Conservation (phyloP, 208 protist species). For the Trypanosoma congolense region DNA sequence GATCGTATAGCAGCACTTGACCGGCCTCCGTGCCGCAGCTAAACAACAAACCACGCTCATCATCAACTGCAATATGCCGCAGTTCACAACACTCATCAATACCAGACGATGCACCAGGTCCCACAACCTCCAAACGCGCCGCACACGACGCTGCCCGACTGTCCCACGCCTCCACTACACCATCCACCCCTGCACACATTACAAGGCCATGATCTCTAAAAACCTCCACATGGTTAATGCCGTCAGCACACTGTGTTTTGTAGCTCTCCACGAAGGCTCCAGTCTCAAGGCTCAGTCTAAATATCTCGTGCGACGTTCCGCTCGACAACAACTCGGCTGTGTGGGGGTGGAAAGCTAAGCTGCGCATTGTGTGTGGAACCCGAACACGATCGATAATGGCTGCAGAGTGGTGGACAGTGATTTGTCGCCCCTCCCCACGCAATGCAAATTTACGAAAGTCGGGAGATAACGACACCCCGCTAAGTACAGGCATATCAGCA, state of each 20-base stretch:
- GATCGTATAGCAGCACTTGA: slow-evolving; percentile 83
- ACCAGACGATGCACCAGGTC: slow-evolving; percentile 30
- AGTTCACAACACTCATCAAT: slow-evolving; percentile 38
- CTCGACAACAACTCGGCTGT: slow-evolving; percentile 70
- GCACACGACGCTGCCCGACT: slow-evolving; percentile 42
- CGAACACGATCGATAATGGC: slow-evolving; percentile 74
- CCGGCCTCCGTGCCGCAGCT: slow-evolving; percentile 74
- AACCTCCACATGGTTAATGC: slow-evolving; percentile 70
- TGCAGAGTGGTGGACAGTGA: slow-evolving; percentile 82
- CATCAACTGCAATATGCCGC: slow-evolving; percentile 64
- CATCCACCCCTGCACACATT: slow-evolving; percentile 65
- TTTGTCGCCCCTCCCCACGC: slow-evolving; percentile 66
- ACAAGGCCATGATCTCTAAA: slow-evolving; percentile 62
- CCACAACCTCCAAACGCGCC: slow-evolving; percentile 44
- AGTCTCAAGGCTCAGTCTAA: slow-evolving; percentile 77
- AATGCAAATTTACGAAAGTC: slow-evolving; percentile 90
- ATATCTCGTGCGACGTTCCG: slow-evolving; percentile 73
- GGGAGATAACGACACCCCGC: slow-evolving; percentile 69
- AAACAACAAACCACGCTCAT: slow-evolving; percentile 66
- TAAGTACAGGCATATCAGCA: slow-evolving; percentile 82
- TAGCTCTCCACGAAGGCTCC: slow-evolving; percentile 82
- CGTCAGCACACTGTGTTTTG: slow-evolving; percentile 45
- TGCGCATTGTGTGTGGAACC: slow-evolving; percentile 80
- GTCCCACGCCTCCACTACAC: slow-evolving; percentile 80
- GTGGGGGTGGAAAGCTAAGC: slow-evolving; percentile 67